These are phyloP conservation scores for Rhynchosporium graminicola DNA, from an alignment of 2,329 filamentous ascomycete species.

Conservation along the genomic window DNA sequence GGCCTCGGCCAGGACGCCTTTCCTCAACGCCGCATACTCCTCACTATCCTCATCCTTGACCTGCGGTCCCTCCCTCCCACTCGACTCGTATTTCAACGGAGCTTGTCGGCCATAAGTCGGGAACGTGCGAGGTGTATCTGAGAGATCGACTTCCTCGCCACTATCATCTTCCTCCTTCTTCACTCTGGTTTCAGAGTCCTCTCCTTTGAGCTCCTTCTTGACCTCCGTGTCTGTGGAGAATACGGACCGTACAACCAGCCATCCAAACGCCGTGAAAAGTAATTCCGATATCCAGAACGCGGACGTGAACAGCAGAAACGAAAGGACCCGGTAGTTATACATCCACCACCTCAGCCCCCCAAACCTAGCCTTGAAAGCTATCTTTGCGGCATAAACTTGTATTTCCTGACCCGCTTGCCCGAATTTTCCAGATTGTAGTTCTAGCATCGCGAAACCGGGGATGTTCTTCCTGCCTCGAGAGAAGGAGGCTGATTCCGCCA, in stretches of 20 bases:
- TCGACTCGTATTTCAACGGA: slow-evolving; percentile 44
- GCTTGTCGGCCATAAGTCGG: slow-evolving; percentile 47
- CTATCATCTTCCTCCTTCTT: slow-evolving; percentile 36
- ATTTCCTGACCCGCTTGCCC: slow-evolving; percentile 50
- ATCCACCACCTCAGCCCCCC: slow-evolving; percentile 80
- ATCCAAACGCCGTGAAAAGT: slow-evolving; percentile 63
- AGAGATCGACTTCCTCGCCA: slow-evolving; percentile 41
- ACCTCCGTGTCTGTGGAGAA: slow-evolving; percentile 24
- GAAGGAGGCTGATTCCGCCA: slow-evolving; percentile 77
- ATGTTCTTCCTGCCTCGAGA: slow-evolving; percentile 42
- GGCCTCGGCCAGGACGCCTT: slow-evolving; percentile 43
- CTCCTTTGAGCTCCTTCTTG: slow-evolving; percentile 30
- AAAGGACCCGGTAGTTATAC: slow-evolving; percentile 76
- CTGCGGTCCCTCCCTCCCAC: slow-evolving; percentile 28
- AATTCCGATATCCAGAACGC: slow-evolving; percentile 80
- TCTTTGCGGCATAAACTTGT: slow-evolving; percentile 71
- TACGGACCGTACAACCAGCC: slow-evolving; percentile 50
- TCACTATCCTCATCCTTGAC: slow-evolving; percentile 34
- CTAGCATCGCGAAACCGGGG: slow-evolving; percentile 54
- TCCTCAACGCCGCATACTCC: slow-evolving; percentile 32
- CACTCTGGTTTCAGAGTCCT: slow-evolving; percentile 24
- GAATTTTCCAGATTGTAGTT: slow-evolving; percentile 41
- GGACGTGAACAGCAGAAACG: slow-evolving; percentile 67
- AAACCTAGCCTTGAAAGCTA: slow-evolving; percentile 74
- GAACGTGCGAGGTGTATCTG: slow-evolving; percentile 49